Base-by-base conservation (phyloP, 1,284 basidiomycete genomes). In the Microbotryomycetes sp. region DNA sequence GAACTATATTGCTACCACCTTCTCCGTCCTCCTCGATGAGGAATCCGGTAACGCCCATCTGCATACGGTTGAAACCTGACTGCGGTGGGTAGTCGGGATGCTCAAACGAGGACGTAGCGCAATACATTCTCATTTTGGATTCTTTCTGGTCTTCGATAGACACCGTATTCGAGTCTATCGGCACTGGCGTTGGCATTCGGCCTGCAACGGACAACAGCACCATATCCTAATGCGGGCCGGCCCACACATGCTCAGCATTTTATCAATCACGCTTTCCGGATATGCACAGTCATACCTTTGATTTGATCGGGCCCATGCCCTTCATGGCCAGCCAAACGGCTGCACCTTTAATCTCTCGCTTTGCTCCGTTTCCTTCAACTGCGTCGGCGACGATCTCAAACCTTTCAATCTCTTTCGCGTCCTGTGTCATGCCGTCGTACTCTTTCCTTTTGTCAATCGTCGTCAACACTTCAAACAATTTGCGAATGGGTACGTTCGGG, bases 301-400 rank as follows among this genome's bases (percentile, higher is more conserved):
- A 52, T 31, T 72, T 89, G 85, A 62, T 88, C 83, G 64, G 84
- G 85, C 60, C 75, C 78, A 50, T 83, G 81, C 1, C 86, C 84
- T 9, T 84, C 83, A 5, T 84, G 82, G 0, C 76, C 75, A 7
- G 85, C 85, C 24, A 82, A 81, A 50, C 82, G 74, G 64, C 79
- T 75, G 28, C 80, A 77, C 26, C 81, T 81, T 70, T 88, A 83
- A 28, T 87, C 76, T 31, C 79, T 81, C 73, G 87, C 52, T 45
- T 47, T 4, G 52, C 31, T 47, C 46, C 46, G 18, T 52, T 13
- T 4, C 45, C 45, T 11, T 48, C 24, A 9, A 15, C 18, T 3
- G 15, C 16, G 23, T 5, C 4, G n/a, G n/a, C 54, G 4, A 28
- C 62, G 2, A 55, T 52, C 52, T 65, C 63, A 45, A 64, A 57